A percentile compares a stretch with the other conserved stretches of the same genome.
phyloP scores from a whole-genome alignment of 176 grass and related monocot species.

The Hordeum vulgare region MorexV3_pseudomolecules_assembly NC_058520.1:443244410-443244909 shows the following conservation, averaged over 20 bases:
- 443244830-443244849: constrained; percentile 93
- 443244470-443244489: not conserved
- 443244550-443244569: not conserved
- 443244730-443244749: not conserved
- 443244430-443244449: constrained; percentile 16
- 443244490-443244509: not conserved
- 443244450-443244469: not conserved
- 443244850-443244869: constrained; percentile 84
- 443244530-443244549: not conserved
- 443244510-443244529: not conserved
- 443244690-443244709: not conserved
- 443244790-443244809: constrained; percentile 98
- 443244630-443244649: not conserved
- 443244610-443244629: not conserved
- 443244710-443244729: not conserved
- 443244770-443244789: constrained; percentile 98
- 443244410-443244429: constrained; percentile 96
- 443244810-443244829: constrained; percentile 91
- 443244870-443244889: constrained; percentile 82
- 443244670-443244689: not conserved
- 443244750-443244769: constrained; percentile 54
- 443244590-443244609: not conserved
- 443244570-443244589: not conserved
- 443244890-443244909: not conserved
- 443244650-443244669: not conserved